These are phyloP conservation scores for Solanum aculeatissimum DNA, from an alignment of 305 asterid genomes.

Conservation along the genomic window DNA sequence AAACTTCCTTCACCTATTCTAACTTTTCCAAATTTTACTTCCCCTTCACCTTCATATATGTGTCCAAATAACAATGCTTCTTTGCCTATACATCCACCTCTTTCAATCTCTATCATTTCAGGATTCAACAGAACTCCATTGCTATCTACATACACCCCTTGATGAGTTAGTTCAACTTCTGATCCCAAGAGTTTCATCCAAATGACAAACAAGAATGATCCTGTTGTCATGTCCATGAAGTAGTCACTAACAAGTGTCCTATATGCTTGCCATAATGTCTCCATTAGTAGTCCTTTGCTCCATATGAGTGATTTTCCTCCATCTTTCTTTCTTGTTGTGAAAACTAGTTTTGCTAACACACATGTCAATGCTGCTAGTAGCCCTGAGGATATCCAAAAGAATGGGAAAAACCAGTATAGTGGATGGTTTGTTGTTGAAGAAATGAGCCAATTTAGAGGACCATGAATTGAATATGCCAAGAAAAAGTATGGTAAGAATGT, in stretches of 20 bases:
- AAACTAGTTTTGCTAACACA: constrained; percentile 43
- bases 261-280: constrained; percentile 81
- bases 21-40: constrained; percentile 71
- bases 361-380: constrained; percentile 33
- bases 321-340: constrained; percentile 62
- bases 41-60: constrained; percentile 73
- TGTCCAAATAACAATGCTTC: constrained; percentile 80
- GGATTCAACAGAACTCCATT: constrained; percentile 79
- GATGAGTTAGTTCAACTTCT: constrained; percentile 28
- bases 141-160: constrained; percentile 73
- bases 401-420: constrained; percentile 45
- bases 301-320: constrained; percentile 55
- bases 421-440: constrained; percentile 15
- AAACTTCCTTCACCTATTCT: constrained; percentile 60
- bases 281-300: constrained; percentile 53
- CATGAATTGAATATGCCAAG: constrained; percentile 32
- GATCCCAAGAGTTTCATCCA: constrained; percentile 92
- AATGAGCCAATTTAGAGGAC: constrained; percentile 35
- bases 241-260: constrained; percentile 63
- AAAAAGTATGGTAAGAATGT: constrained; percentile 65
- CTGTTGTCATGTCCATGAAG: constrained; percentile 59
- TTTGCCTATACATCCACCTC: constrained; percentile 59
- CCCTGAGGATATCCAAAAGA: constrained; percentile 70
- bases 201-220: constrained; percentile 41
- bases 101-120: constrained; percentile 73